Conservation (phyloP, 345 rosid species). For the Rhodomyrtus tomentosa region DNA sequence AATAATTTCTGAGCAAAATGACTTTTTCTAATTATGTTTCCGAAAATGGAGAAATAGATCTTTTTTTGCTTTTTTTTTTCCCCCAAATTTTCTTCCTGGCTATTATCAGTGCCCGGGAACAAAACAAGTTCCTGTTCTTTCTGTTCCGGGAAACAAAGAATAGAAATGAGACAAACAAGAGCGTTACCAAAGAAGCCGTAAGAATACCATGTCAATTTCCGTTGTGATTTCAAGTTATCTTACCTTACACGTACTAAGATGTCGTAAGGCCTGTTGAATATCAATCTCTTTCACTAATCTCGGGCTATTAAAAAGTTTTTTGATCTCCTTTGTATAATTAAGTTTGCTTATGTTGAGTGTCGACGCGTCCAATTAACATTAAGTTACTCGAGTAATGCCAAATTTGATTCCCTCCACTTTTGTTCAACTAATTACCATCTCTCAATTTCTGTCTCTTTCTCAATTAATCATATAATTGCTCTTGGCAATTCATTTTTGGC, state of each 20-base stretch:
- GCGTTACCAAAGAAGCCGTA: too few species aligned
- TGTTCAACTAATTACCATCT: not conserved
- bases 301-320: not conserved
- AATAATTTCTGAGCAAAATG: too few species aligned
- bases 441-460: not conserved
- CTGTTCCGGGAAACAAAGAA: too few species aligned
- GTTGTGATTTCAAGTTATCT: not conserved
- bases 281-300: not conserved
- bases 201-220: not conserved
- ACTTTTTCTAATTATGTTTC: too few species aligned
- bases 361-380: not conserved
- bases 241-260: not conserved
- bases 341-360: not conserved
- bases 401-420: not conserved
- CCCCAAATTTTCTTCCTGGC: too few species aligned
- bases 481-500: not conserved
- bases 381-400: not conserved
- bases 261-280: not conserved
- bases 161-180: too few species aligned
- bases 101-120: too few species aligned
- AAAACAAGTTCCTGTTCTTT: too few species aligned
- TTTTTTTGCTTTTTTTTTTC: too few species aligned
- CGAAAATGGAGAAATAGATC: too few species aligned
- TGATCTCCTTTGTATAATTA: not conserved
- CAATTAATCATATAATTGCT: not conserved